Evolutionary conservation across 805 yeast genomes (phyloP), one percentile per base, ranked within the genome.

Genomic region (Cyberlindnera mrakii): DNA sequence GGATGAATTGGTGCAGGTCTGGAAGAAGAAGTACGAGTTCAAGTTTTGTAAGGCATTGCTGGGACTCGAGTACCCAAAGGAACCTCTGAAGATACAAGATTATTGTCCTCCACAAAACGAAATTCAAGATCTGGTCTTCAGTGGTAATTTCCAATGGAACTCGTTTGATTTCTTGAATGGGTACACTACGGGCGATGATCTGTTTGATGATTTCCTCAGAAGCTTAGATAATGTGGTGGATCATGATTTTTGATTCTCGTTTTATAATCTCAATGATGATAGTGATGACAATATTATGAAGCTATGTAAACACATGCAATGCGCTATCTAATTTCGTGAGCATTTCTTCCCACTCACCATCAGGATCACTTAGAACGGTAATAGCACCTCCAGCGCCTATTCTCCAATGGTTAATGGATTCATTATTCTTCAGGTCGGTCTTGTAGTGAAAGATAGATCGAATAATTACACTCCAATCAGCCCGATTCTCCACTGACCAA

Each of bases 331-430:
- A 66, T 62, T 93, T 93, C 11, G 84, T 66, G 37, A 72, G 62
- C 96, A 93, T 84, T 59, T 93, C 99, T 27, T 87, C 89, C 84
- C 93, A 86, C 62, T 93, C 99, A 3, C 82, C 91, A 19, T 77
- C 77, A n/a, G 71, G 67, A 20, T 86, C 79, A 58, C 96, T 87
- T 47, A 93, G 67, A 3, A 89, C 90, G 0, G 98, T 93, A 36
- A 93, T 80, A 15, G 98, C 99, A 4, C 99, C 99, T 14, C 99
- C 99, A 7, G 99, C 99, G 1, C 99, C 99, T 42, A 91, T 77
- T 48, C 88, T 70, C 95, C 96, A 93, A 6, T 66, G 56, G 8
- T 60, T 57, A 3, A 66, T 64, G 13, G 54, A 49, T 1, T 49
- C 48, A 2, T 42, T 45, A 35, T 50, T 53, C 5, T 53, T 55